Conservation (phyloP, 1,139 yeast species). For the Geotrichum histeridarum region DNA sequence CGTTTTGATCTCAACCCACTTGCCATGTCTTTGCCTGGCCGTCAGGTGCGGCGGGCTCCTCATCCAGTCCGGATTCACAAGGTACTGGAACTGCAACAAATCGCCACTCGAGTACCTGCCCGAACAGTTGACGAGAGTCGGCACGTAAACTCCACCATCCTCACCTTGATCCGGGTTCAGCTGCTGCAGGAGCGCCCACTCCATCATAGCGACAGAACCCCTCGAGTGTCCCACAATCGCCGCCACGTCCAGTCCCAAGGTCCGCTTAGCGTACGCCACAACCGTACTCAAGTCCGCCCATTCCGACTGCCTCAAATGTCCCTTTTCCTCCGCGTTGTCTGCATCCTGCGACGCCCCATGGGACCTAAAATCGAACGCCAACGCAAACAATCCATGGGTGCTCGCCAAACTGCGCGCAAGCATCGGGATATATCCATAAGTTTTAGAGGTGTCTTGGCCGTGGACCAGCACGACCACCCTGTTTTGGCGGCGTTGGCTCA, state of each 20-base stretch:
- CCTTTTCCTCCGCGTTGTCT: constrained; percentile 31
- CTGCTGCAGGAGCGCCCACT: constrained; percentile 56
- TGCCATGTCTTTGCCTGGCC: constrained; percentile 49
- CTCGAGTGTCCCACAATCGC: constrained; percentile 70
- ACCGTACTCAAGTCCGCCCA: constrained; percentile 54
- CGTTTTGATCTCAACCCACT: constrained; percentile 40
- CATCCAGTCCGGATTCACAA: constrained; percentile 38
- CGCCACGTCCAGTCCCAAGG: constrained; percentile 39
- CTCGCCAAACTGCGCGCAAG: constrained; percentile 59
- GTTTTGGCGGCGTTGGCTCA: constrained; percentile 6
- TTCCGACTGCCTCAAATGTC: constrained; percentile 56
- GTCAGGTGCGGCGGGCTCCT: constrained; percentile 38
- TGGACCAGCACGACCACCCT: constrained; percentile 52
- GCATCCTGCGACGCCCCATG: constrained; percentile 73
- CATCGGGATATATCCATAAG: constrained; percentile 65
- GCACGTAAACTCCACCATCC: constrained; percentile 42
- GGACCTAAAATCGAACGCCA: constrained; percentile 80
- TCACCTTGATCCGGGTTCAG: constrained; percentile 26
- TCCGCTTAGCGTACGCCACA: constrained; percentile 39
- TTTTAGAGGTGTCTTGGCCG: constrained; percentile 81
- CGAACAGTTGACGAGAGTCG: constrained; percentile 65
- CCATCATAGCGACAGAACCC: constrained; percentile 71
- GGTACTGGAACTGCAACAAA: constrained; percentile 34
- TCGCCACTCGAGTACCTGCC: constrained; percentile 48
- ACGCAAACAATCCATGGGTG: constrained; percentile 54